Percentiles rank a stretch among this genome's conserved stretches.
Evolutionary conservation across 345 rosid species (phyloP).

Genomic region (Cochlearia excelsa): DNA sequence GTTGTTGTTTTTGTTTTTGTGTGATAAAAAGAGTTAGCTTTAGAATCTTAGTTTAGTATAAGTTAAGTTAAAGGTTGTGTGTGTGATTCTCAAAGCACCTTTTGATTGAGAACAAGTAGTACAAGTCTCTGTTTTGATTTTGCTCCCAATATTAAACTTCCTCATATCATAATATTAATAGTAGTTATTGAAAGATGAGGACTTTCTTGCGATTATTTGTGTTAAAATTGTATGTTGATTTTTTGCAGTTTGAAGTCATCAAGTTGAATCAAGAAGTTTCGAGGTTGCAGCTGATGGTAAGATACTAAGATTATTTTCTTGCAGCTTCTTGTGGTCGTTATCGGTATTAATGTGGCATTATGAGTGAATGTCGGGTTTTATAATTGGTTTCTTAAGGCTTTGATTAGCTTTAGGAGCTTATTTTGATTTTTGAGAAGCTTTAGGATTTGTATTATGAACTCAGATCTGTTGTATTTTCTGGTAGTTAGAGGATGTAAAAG

Average conservation of each 20-base stretch:
- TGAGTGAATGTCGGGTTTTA: background rate
- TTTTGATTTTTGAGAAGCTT: background rate
- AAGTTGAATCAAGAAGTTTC: conserved; percentile 32
- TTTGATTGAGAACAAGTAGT: too few species aligned
- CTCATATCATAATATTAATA: background rate
- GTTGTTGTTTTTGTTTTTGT: too few species aligned
- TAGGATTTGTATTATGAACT: background rate
- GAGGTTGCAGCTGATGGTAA: conserved; percentile 37
- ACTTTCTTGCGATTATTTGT: background rate
- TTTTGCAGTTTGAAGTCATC: conserved; percentile 33
- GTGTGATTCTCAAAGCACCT: too few species aligned
- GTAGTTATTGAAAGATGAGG: background rate
- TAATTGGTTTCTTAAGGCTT: background rate
- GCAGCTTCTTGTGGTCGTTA: background rate
- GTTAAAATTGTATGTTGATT: conserved; percentile 3
- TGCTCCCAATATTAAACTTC: too few species aligned
- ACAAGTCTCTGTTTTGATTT: too few species aligned
- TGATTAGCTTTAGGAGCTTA: background rate
- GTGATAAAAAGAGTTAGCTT: too few species aligned
- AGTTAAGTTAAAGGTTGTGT: too few species aligned
- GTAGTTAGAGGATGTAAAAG: conserved; percentile 53
- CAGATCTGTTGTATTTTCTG: conserved; percentile 18
- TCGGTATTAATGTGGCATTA: background rate
- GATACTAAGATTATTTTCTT: conserved; percentile 1
- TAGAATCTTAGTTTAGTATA: too few species aligned